Evolutionary conservation across 805 yeast species (phyloP), one percentile per base, ranked within the genome.

Genomic region (Debaryomyces hansenii): DNA sequence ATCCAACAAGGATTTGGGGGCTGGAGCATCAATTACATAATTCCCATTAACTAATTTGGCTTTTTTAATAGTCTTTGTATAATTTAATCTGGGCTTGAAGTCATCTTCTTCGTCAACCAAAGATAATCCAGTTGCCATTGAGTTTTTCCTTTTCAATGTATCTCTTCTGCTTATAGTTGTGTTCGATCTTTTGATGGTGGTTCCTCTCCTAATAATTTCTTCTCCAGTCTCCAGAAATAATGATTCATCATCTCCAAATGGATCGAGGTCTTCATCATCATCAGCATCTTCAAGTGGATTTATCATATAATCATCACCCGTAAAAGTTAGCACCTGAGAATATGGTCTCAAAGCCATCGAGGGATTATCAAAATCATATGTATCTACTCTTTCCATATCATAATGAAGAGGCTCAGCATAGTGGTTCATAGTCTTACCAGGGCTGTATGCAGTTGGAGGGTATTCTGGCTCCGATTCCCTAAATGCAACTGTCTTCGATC

Each of bases 161-260:
- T 20, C 32, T 32, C 12, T 41, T 32, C 40, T 36, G 20, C 44
- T 16, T 16, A 52, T 39, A n/a, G 62, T 53, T 38, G 52, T 52
- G 9, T 45, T 42, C 14, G 34, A 31, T 32, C 66, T 50, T 36
- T 57, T 64, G 27, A 66, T 54, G 8, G 73, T 68, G 35, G 62
- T 60, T 10, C 62, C 66, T 42, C 72, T 51, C 40, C 68, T 54
- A 16, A 64, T 44, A 16, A 65, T 55, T 29, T 70, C 75, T 34
- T 69, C 75, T 12, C 73, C 73, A 12, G 71, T 66, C 27, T 72
- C 76, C 4, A 68, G 63, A 46, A 71, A 73, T 27, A 73, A 57
- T 44, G 74, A 68, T 46, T 70, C 77, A 49, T 70, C 74, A 49
- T 72, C 75, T 27, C 73, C 75, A 51, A 72, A 72, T 1, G 77